Base-by-base conservation (phyloP, 345 rosid species). In the Heritiera fomes region DNA sequence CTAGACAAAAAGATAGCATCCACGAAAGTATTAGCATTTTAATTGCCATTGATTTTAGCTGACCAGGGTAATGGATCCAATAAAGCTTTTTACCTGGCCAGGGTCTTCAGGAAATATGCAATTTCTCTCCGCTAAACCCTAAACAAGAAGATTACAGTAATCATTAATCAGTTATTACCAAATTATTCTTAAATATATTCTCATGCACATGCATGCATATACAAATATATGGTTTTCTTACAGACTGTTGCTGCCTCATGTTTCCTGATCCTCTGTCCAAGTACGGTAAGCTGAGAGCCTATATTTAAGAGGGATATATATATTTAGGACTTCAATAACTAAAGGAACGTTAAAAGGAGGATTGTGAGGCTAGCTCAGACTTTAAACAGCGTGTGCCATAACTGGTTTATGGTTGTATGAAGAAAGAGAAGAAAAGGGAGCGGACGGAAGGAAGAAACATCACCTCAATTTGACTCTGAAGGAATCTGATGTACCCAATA, bases 401-500 rank as follows among this genome's bases (percentile, higher is more conserved):
- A 46, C 71, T 6, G 23, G 30, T 72, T 65, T 81, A 64, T 82
- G 77, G 82, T 82, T 71, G 84, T 86, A 83, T 71, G 79, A 66
- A 45, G 77, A 85, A 75, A 71, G 10, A 30, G 60, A 76, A 79
- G 12, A 78, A 15, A 47, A 47, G 12, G 0, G 52, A 13, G 1
- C 0, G 46, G 46, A 40, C 47, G 15, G 66, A 52, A 77, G 75
- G 56, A 81, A 82, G 68, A 79, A 78, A 65, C 83, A 88, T 76
- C 83, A 93, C 99, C 98, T 95, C 94, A 89, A 92, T 90, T 88
- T 96, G 99, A 92, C 91, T 88, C 79, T 94, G 98, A 81, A 96
- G 99, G 99, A 94, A 94, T 94, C 99, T 94, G 86, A 96, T 94
- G 92, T 96, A 94, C 85, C 98, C 99, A 86, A 94, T 92, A 77